These are phyloP conservation scores for Globisporangium polare DNA, from an alignment of 352 stramenopile species.

Conservation along the genomic window DNA sequence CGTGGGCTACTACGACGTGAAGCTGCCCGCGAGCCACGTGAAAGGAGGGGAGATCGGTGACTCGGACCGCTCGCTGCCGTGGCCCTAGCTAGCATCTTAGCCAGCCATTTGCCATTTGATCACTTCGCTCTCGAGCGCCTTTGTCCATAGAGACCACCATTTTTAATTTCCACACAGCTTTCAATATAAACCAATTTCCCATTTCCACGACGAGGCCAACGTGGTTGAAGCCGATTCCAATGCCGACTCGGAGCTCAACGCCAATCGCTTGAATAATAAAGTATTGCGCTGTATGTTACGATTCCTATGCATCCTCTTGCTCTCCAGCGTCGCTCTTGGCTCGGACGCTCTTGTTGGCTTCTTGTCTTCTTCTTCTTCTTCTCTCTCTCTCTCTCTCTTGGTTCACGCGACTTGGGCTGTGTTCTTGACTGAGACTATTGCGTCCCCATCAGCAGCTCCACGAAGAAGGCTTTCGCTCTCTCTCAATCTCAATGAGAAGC, in stretches of 20 bases:
- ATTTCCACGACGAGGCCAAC: neutral
- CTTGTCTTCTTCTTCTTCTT: too few relatives aligned
- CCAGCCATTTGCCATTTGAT: neutral
- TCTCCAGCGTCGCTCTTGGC: neutral
- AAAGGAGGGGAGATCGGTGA: slow-evolving; percentile 76
- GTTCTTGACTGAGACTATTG: neutral
- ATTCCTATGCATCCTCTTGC: slow-evolving; percentile 7
- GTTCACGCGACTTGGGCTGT: slow-evolving; percentile 5
- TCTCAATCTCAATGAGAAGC: neutral
- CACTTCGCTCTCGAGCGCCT: neutral
- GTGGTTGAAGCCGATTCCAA: neutral
- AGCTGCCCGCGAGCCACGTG: slow-evolving; percentile 48
- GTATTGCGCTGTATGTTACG: slow-evolving; percentile 5
- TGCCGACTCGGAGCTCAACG: neutral
- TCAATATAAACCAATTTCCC: neutral
- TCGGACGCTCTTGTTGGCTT: too few relatives aligned
- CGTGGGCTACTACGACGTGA: slow-evolving; percentile 77
- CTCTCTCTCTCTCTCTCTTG: neutral
- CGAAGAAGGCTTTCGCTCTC: neutral
- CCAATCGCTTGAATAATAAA: neutral
- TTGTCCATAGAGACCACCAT: slow-evolving; percentile 3
- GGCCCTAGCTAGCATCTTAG: slow-evolving; percentile 26
- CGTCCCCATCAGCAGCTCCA: neutral
- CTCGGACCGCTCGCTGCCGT: slow-evolving; percentile 59
- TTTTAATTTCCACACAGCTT: neutral